A percentile compares a stretch with the other conserved stretches of the same genome.
These are phyloP conservation scores for Coemansia sp. DNA, from an alignment of 192 early-diverging fungal species.

Conservation along the genomic window DNA sequence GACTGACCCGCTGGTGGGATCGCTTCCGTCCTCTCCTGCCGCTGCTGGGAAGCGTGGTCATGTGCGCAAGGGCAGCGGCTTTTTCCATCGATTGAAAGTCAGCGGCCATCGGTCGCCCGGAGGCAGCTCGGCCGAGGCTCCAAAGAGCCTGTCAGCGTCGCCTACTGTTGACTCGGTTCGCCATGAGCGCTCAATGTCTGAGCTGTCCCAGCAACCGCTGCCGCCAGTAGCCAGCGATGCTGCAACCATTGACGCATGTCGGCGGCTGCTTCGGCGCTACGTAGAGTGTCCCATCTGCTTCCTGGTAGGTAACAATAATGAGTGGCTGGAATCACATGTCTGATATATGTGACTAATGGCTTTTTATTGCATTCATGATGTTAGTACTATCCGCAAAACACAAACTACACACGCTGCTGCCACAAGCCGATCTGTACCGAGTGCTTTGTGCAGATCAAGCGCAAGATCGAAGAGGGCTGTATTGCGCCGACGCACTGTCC, in stretches of 20 bases:
- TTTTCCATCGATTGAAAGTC: constrained; percentile 38
- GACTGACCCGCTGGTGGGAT: not conserved
- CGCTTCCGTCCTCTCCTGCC: constrained; percentile 9
- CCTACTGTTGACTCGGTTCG: constrained; percentile 13
- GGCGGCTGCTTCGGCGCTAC: constrained; percentile 43
- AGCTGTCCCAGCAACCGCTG: constrained; percentile 11
- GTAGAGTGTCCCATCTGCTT: constrained; percentile 97
- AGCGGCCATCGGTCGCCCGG: constrained; percentile 6
- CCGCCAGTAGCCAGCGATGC: not conserved
- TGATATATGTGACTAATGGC: constrained; percentile 4
- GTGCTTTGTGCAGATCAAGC: constrained; percentile 95
- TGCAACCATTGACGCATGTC: constrained; percentile 15
- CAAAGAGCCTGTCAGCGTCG: constrained; percentile 16
- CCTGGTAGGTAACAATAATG: constrained; percentile 39
- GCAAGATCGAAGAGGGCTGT: constrained; percentile 67
- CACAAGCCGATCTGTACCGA: constrained; percentile 96
- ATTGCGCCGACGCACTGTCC: constrained; percentile 77
- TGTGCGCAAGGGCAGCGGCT: constrained; percentile 48
- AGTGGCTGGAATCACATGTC: constrained; percentile 2
- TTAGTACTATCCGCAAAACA: constrained; percentile 84
- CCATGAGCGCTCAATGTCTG: constrained; percentile 40
- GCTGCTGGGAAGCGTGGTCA: constrained; percentile 16
- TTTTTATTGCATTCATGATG: constrained; percentile 10
- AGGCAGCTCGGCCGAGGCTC: not conserved
- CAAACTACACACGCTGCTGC: constrained; percentile 92